Evolutionary conservation across 192 early-diverging fungal genomes (phyloP), one percentile per base, ranked within the genome.

Genomic region (Umbelopsis vinacea): DNA sequence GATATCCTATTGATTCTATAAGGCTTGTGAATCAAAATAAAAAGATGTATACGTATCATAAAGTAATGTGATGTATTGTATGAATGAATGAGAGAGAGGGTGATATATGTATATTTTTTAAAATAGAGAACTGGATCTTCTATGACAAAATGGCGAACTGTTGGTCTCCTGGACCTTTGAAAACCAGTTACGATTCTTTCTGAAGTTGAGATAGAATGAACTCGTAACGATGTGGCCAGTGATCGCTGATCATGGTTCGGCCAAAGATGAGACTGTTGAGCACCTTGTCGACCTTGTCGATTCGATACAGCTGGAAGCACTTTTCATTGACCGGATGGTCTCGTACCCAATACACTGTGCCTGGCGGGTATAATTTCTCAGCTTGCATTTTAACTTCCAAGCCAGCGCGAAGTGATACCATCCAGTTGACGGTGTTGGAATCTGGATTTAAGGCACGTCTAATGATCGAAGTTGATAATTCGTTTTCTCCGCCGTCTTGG

Each of bases 321-420:
- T 46, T 57, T 15, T 37, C 21, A 14, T 50, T 38, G 26, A 52
- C 24, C 15, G 69, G 69, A 52, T 70, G 50, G 46, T 70, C 69
- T 6, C 77, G 75, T 19, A 86, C 73, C 84, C 84, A 86, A 40
- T 82, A 81, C 17, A 86, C 74, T 54, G 70, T 81, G 6, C 84
- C 84, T 0, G 79, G 71, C 0, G 84, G 84, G 22, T 81, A 76
- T 48, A 86, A 52, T 29, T 81, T 79, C 15, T 72, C 71, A 22
- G 40, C 55, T 24, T 38, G 29, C 71, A 72, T 57, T 8, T 60
- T 38, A 7, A 55, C 71, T 40, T 72, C 53, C 21, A 72, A 43
- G 9, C 23, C 45, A 40, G 52, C 15, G 2, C 71, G 71, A 17
- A 57, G n/a, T 19, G 53, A 46, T 22, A 60, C 7, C 43, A 57